These are phyloP conservation scores for Tolypocladium tundrense DNA, from an alignment of 2,329 filamentous ascomycete species.

Conservation along the genomic window DNA sequence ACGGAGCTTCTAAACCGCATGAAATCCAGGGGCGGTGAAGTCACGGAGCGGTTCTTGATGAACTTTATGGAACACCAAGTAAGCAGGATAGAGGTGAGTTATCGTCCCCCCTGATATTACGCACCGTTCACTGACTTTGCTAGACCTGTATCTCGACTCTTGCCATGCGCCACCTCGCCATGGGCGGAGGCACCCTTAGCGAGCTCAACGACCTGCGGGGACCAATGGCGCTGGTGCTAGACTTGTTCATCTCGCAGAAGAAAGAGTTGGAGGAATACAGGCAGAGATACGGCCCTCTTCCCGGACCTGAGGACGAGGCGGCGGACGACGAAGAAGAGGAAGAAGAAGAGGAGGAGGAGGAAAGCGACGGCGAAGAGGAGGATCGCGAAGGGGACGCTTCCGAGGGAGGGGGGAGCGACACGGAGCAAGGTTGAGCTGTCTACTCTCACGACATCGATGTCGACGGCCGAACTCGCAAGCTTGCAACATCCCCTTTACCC, in stretches of 20 bases:
- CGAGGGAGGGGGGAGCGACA: conserved; percentile 10
- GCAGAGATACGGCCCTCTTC: conserved; percentile 36
- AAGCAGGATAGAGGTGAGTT: conserved; percentile 81
- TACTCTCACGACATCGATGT: background rate
- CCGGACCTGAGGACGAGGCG: conserved; percentile 3
- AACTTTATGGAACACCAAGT: conserved; percentile 94
- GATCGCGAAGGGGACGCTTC: conserved; percentile 10
- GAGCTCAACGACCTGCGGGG: conserved; percentile 63
- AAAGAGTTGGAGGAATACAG: conserved; percentile 54
- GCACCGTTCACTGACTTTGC: background rate
- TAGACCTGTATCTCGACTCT: conserved; percentile 77
- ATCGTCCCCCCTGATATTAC: background rate
- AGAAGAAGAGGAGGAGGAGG: conserved; percentile 17
- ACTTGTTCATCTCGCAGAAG: conserved; percentile 49
- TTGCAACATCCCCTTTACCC: background rate
- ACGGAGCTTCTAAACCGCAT: conserved; percentile 67
- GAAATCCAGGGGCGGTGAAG: conserved; percentile 61
- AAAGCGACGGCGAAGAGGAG: conserved; percentile 3
- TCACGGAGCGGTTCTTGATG: conserved; percentile 78
- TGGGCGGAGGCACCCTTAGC: conserved; percentile 52
- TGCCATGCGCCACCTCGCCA: conserved; percentile 66
- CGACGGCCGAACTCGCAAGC: no score
- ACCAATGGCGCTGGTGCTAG: conserved; percentile 65
- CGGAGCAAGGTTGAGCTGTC: conserved; percentile 6
- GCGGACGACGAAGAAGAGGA: conserved; percentile 7